A percentile compares a stretch with the other conserved stretches of the same genome.
Conservation (phyloP, 1,139 yeast species). For the Saccharomyces hybrid region DNA sequence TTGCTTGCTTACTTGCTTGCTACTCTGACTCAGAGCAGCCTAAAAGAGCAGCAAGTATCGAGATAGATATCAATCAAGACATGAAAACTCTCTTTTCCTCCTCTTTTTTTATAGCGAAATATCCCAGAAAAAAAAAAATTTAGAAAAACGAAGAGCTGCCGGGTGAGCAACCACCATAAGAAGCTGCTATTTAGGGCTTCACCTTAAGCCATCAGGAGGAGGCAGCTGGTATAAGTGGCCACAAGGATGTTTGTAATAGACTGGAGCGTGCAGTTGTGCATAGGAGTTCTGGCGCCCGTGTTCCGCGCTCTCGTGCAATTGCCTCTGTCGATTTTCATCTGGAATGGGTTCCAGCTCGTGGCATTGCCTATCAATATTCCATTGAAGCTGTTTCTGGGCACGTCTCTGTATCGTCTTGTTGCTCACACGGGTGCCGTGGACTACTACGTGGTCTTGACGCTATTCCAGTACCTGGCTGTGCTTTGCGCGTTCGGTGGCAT, state of each 20-base stretch:
- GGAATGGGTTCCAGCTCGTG: slow-evolving; percentile 12
- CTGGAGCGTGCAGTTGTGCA: slow-evolving; percentile 1
- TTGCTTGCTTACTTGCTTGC: background rate
- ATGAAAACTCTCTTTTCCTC: background rate
- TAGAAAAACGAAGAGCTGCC: background rate
- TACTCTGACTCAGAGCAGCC: too few relatives aligned
- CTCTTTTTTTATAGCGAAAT: background rate
- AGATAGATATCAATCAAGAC: too few relatives aligned
- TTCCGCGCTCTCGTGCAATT: slow-evolving; percentile 9
- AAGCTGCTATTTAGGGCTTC: background rate
- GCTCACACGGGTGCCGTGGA: slow-evolving; percentile 5
- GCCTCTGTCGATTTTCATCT: slow-evolving; percentile 16
- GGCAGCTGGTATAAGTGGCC: background rate
- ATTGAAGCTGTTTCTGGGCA: slow-evolving; percentile 6
- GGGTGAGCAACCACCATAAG: background rate
- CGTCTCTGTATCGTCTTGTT: slow-evolving; percentile 9
- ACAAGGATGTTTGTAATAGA: background rate
- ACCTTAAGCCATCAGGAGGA: background rate
- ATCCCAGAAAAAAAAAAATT: background rate
- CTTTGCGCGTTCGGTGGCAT: slow-evolving; percentile 4
- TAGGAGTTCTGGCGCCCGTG: background rate
- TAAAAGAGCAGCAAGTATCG: too few relatives aligned
- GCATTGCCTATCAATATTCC: slow-evolving; percentile 8
- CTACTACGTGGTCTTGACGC: slow-evolving; percentile 5
- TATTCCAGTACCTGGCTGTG: slow-evolving; percentile 11